These are phyloP conservation scores for Thielaviopsis ethacetica DNA, from an alignment of 2,329 filamentous ascomycete species.

Conservation along the genomic window DNA sequence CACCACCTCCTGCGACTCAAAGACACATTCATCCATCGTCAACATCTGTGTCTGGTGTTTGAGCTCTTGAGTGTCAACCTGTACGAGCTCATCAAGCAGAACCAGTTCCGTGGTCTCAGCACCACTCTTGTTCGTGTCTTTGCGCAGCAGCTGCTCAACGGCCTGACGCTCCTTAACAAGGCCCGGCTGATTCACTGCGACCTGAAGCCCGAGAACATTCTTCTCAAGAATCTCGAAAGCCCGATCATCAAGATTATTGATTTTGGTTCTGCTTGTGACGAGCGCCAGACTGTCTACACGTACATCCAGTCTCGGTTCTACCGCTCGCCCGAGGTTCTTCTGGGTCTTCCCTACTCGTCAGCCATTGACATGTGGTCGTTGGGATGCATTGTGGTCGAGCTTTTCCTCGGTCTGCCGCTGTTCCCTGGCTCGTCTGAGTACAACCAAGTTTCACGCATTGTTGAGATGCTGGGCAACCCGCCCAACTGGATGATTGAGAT, in stretches of 20 bases:
- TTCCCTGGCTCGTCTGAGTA: conserved; percentile 98
- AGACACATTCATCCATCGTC: conserved; percentile 94
- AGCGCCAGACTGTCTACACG: conserved; percentile 95
- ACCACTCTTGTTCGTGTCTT: conserved; percentile 95
- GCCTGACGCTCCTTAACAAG: conserved; percentile 82
- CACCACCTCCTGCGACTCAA: conserved; percentile 89
- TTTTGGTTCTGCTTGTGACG: conserved; percentile 95
- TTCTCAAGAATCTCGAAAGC: conserved; percentile 94
- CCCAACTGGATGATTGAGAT: conserved; percentile 99
- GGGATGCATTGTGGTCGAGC: conserved; percentile 92
- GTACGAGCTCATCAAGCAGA: conserved; percentile 98
- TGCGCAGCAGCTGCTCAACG: conserved; percentile 89
- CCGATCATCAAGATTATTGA: conserved; percentile 99
- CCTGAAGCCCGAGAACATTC: conserved; percentile 92
- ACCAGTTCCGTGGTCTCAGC: conserved; percentile 93
- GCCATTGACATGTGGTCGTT: conserved; percentile 99
- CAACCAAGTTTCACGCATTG: conserved; percentile 92
- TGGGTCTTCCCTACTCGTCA: conserved; percentile 94
- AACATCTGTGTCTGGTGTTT: conserved; percentile 92
- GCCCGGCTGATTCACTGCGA: conserved; percentile 95
- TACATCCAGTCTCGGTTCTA: conserved; percentile 99
- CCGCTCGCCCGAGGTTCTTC: conserved; percentile 82
- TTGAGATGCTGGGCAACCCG: conserved; percentile 93
- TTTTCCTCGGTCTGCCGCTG: conserved; percentile 78
- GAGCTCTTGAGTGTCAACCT: conserved; percentile 93